phyloP scores from a whole-genome alignment of 2,329 filamentous ascomycete genomes.

The Diaporthe amygdali region DNA sequence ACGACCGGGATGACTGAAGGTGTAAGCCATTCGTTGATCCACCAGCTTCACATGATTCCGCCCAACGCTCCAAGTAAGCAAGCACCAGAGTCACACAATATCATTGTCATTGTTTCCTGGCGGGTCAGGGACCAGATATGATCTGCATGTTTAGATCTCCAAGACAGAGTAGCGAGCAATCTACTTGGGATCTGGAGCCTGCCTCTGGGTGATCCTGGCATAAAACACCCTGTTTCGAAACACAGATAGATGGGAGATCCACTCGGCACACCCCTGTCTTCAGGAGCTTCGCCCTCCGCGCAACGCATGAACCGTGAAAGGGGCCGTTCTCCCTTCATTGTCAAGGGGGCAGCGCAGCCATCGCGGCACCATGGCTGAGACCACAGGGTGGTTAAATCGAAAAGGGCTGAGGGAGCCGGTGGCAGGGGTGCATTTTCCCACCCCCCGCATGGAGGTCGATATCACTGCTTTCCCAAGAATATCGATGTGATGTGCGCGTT shows the following conservation, averaged over 20 bases:
- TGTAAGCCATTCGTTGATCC: neutral
- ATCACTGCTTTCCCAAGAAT: neutral
- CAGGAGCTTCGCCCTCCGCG: slow-evolving; percentile 9
- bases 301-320: slow-evolving; percentile 11
- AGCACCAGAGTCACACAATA: neutral
- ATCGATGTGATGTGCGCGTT: neutral
- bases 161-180: slow-evolving; percentile 6
- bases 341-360: neutral
- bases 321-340: slow-evolving; percentile 12
- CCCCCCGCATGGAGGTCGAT: neutral
- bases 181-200: neutral
- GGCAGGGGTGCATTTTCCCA: neutral
- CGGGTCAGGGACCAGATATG: neutral
- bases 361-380: neutral
- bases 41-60: neutral
- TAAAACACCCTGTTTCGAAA: slow-evolving; percentile 12
- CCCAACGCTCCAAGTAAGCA: neutral
- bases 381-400: neutral
- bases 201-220: slow-evolving; percentile 5
- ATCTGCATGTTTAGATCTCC: neutral
- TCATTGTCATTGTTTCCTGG: neutral
- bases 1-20: neutral
- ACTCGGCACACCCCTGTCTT: neutral
- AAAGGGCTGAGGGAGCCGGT: neutral
- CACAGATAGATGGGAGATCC: slow-evolving; percentile 4